These are phyloP conservation scores for Dichotomocladium elegans DNA, from an alignment of 371 early-diverging fungal genomes.

Conservation along the genomic window DNA sequence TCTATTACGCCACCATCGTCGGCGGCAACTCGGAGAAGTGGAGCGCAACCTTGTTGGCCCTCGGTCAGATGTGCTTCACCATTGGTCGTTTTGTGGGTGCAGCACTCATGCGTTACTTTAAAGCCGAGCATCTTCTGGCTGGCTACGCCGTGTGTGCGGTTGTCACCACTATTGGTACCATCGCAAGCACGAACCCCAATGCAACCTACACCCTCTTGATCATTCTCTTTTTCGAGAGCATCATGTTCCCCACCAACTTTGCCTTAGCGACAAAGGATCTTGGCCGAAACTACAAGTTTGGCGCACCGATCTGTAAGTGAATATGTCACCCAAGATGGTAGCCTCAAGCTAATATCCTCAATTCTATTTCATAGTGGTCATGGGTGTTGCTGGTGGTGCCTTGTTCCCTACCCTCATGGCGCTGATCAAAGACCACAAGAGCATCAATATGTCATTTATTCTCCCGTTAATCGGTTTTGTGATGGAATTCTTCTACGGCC, in stretches of 20 bases:
- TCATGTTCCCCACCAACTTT: conserved; percentile 47
- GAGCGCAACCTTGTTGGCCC: conserved; percentile 26
- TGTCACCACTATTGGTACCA: conserved; percentile 26
- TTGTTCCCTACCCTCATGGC: conserved; percentile 40
- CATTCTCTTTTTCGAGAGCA: conserved; percentile 41
- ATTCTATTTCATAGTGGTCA: conserved; percentile 23
- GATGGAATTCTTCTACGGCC: conserved; percentile 29
- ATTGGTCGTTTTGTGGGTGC: conserved; percentile 44
- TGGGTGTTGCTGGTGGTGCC: conserved; percentile 45
- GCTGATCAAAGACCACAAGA: conserved; percentile 25
- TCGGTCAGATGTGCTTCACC: conserved; percentile 40
- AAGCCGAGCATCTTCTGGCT: conserved; percentile 30
- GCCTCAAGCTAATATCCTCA: background rate
- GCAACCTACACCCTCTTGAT: conserved; percentile 33
- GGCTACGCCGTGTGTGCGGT: conserved; percentile 24
- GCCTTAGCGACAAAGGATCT: conserved; percentile 38
- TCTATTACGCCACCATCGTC: conserved; percentile 34
- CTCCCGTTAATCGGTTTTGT: conserved; percentile 29
- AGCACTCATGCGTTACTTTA: conserved; percentile 22
- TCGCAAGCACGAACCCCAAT: conserved; percentile 25
- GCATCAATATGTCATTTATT: conserved; percentile 32
- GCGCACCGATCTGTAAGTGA: conserved; percentile 36
- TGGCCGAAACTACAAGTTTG: conserved; percentile 43
- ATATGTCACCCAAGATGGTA: too few species aligned
- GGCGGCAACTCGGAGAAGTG: conserved; percentile 26